These are phyloP conservation scores for Skeletonema grethae DNA, from an alignment of 108 stramenopile genomes.

Conservation along the genomic window DNA sequence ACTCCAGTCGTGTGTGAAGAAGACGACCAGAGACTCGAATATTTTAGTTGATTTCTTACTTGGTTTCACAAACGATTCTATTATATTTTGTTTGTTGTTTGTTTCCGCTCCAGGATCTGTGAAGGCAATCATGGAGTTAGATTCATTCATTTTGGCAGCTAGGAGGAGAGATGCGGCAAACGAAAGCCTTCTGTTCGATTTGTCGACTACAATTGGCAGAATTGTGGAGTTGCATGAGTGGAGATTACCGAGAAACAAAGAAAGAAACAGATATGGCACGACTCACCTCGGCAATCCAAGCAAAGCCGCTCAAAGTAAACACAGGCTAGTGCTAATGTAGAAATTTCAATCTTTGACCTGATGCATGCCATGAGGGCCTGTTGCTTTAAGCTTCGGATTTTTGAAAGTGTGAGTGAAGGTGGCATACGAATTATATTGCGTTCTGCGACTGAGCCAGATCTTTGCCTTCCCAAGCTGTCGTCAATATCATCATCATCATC, in stretches of 20 bases:
- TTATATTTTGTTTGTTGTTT: constrained; percentile 33
- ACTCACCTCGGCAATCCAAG: constrained; percentile 68
- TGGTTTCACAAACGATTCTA: constrained; percentile 69
- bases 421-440: constrained; percentile 82
- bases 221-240: background rate
- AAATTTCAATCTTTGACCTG: constrained; percentile 78
- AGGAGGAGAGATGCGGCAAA: constrained; percentile 93
- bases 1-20: constrained; percentile 87
- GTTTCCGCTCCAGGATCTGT: constrained; percentile 36
- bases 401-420: constrained; percentile 91
- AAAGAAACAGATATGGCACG: background rate
- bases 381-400: constrained; percentile 86
- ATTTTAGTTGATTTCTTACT: constrained; percentile 65
- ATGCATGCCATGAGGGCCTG: constrained; percentile 81
- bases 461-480: constrained; percentile 21
- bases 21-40: constrained; percentile 81
- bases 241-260: background rate
- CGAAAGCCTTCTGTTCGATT: constrained; percentile 86
- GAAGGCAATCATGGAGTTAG: constrained; percentile 64
- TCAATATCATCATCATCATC: constrained; percentile 35
- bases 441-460: constrained; percentile 36
- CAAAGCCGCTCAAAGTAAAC: constrained; percentile 94
- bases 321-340: constrained; percentile 87
- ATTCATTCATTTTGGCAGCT: constrained; percentile 88
- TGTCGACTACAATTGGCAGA: constrained; percentile 61